A percentile compares a stretch with the other conserved stretches of the same genome.
These are phyloP conservation scores for Plasmodium falciparum DNA, from an alignment of 169 alveolate genomes.

Conservation along the genomic window DNA sequence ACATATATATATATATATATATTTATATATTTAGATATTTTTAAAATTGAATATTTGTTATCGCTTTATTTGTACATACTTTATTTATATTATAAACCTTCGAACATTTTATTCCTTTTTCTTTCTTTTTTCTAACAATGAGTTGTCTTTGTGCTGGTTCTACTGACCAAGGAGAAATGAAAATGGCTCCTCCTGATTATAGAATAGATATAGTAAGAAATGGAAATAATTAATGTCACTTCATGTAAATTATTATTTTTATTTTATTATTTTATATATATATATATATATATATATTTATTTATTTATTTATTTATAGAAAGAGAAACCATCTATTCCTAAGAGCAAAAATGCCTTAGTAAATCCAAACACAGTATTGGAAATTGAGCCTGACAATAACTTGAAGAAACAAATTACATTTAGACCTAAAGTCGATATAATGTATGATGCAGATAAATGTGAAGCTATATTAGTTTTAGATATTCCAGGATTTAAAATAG, in stretches of 20 bases:
- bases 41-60: too few species aligned
- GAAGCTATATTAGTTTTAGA: slow-evolving; percentile 82
- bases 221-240: background rate
- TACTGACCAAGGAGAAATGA: slow-evolving; percentile 53
- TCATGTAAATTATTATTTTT: background rate
- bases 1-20: too few species aligned
- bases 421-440: slow-evolving; percentile 86
- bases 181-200: slow-evolving; percentile 44
- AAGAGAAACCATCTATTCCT: slow-evolving; percentile 85
- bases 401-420: slow-evolving; percentile 82
- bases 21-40: too few species aligned
- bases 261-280: background rate
- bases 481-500: slow-evolving; percentile 84
- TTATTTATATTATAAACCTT: background rate
- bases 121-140: slow-evolving; percentile 34
- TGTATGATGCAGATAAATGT: slow-evolving; percentile 83
- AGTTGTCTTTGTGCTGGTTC: slow-evolving; percentile 65
- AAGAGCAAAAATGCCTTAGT: slow-evolving; percentile 84
- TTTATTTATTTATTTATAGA: slow-evolving; percentile 11
- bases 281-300: background rate
- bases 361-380: slow-evolving; percentile 84
- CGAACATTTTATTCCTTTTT: slow-evolving; percentile 9
- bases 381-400: slow-evolving; percentile 84
- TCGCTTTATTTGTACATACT: slow-evolving; percentile 13
- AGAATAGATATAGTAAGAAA: slow-evolving; percentile 38